Base-by-base conservation (phyloP, 164 flowering plant genomes). In the Sedum album region DNA sequence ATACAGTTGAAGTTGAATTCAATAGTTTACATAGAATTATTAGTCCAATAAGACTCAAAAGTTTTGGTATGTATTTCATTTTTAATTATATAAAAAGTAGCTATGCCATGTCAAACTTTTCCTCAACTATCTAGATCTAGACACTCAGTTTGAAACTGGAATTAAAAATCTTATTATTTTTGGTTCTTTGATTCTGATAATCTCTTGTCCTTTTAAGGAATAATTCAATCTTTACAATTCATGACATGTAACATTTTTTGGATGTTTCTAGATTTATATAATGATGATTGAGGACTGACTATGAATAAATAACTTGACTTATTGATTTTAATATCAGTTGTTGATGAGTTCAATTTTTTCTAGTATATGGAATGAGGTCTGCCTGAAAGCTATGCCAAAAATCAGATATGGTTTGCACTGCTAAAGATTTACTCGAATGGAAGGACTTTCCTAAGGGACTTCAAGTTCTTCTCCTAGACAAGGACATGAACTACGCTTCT, bases 401-500 rank as follows among this genome's bases (percentile, higher is more conserved):
- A 9, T 82, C 82, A 86, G 86, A 86, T 76, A 91, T 91, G 97
- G 87, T 85, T 80, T 89, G 85, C 84, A 82, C 91, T 81, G 83
- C 86, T 64, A 82, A 82, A 75, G 90, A 89, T 78, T 75, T 88
- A 77, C 76, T 82, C 64, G 87, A 17, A 42, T 89, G 90, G 96
- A 86, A 81, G 68, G 90, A 92, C 72, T 92, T 92, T 41, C 96
- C 97, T 6, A 92, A 88, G 73, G 97, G 97, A 49, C 94, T 92
- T 66, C 78, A 80, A 67, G 86, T 92, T 68, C 86, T 92, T 70
- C 86, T 89, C 28, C 87, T 92, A 57, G 86, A 85, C 60, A 82
- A 79, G 71, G 93, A 92, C 70, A 36, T 14, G 23, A 23, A 7
- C 68, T 86, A 90, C 60, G 83, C 89, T 39, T 77, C 82, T 0